These are phyloP conservation scores for Penicillium sclerotigenum DNA, from an alignment of 2,329 filamentous ascomycete species.

Conservation along the genomic window DNA sequence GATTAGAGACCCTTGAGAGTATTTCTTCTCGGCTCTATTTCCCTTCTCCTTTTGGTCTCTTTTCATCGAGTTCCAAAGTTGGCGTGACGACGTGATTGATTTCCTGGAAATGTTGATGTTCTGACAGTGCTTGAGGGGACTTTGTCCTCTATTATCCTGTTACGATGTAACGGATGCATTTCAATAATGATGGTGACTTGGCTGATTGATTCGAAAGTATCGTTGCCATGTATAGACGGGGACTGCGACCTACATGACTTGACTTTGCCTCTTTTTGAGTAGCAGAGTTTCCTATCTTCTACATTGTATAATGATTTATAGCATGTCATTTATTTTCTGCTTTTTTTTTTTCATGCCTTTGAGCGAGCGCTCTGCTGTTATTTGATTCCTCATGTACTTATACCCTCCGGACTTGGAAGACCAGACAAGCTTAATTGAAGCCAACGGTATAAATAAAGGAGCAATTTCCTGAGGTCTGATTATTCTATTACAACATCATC, in stretches of 20 bases:
- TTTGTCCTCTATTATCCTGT: not conserved
- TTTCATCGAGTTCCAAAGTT: not conserved
- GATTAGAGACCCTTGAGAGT: conserved; percentile 23
- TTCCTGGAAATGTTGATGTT: not conserved
- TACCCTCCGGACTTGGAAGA: not conserved
- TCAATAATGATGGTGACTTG: not conserved
- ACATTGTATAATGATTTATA: not conserved
- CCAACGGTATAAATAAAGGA: not conserved
- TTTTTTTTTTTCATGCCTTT: not conserved
- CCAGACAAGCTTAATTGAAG: not conserved
- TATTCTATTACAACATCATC: not conserved
- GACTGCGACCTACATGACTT: not conserved
- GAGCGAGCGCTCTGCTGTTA: not conserved
- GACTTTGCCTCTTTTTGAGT: not conserved
- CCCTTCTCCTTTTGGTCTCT: not conserved
- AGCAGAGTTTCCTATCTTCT: conserved; percentile 1
- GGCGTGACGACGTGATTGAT: not conserved
- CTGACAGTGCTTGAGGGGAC: not conserved
- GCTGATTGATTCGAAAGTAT: not conserved
- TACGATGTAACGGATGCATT: conserved; percentile 3
- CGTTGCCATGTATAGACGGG: not conserved
- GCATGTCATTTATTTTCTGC: not conserved
- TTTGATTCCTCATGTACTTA: conserved; percentile 9
- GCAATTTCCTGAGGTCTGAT: not conserved
- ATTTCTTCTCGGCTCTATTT: not conserved